Evolutionary conservation across 2,329 filamentous ascomycete genomes (phyloP).

Genomic region (Sarocladium brachiariae): DNA sequence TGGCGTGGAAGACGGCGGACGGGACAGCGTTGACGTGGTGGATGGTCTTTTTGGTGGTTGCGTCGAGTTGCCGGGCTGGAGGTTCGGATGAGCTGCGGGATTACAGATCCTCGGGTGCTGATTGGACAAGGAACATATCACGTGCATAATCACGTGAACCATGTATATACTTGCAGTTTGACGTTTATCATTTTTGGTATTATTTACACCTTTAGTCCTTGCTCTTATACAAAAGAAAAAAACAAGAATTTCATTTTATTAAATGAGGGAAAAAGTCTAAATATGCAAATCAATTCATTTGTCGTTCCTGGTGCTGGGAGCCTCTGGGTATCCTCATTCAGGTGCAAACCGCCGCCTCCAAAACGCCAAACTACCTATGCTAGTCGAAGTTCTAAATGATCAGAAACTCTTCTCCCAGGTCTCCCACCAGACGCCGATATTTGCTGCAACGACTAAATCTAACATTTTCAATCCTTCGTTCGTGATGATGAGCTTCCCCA

Average conservation of each 20-base stretch:
- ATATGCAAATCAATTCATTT: not conserved
- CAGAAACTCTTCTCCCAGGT: constrained; percentile 60
- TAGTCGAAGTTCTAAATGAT: no score
- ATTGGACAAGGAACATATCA: constrained; percentile 10
- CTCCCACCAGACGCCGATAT: constrained; percentile 90
- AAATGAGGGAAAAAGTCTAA: no score
- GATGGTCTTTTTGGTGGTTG: constrained; percentile 11
- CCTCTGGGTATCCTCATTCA: not conserved
- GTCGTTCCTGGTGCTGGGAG: not conserved
- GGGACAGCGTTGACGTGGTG: constrained; percentile 11
- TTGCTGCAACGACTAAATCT: constrained; percentile 84
- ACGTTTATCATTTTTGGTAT: no score
- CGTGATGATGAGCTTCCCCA: constrained; percentile 87
- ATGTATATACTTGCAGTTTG: no score
- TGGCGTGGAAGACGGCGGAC: not conserved
- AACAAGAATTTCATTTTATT: not conserved
- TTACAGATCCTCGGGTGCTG: constrained; percentile 13
- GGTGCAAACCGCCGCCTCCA: not conserved
- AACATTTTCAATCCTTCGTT: constrained; percentile 93
- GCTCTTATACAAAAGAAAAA: no score
- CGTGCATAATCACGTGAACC: constrained; percentile 13
- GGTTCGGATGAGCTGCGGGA: constrained; percentile 13
- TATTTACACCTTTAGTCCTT: no score
- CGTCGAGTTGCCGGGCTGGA: not conserved
- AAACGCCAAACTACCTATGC: not conserved